phyloP scores from a whole-genome alignment of 441 rosid genomes.

The Syzygium syzygioides region DNA sequence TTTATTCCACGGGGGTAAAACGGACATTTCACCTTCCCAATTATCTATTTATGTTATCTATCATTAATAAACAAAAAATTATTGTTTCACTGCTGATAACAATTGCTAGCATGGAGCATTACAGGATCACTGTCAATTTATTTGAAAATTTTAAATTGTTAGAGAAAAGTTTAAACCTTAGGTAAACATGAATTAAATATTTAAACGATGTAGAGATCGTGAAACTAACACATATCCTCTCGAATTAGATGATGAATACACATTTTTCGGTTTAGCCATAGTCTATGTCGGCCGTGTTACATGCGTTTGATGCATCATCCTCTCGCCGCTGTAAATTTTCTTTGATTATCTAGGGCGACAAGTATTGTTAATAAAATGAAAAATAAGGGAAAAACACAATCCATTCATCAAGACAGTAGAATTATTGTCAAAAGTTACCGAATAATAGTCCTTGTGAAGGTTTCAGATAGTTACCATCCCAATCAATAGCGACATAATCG shows the following conservation, averaged over 20 bases:
- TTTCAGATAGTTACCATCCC: neutral
- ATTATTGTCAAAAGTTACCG: neutral
- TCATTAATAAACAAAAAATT: neutral
- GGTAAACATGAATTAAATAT: neutral
- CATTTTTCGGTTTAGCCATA: neutral
- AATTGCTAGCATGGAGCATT: neutral
- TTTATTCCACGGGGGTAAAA: neutral
- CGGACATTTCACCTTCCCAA: neutral
- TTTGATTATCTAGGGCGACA: neutral
- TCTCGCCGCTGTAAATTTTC: rapidly evolving
- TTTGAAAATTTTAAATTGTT: neutral
- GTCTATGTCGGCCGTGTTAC: neutral
- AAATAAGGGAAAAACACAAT: neutral
- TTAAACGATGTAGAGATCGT: neutral
- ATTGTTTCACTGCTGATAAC: neutral
- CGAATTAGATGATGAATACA: too few relatives aligned
- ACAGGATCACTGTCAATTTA: neutral
- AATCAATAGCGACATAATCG: neutral
- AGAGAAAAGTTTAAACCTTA: neutral
- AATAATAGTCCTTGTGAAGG: rapidly evolving
- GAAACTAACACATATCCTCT: neutral
- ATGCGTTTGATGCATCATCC: neutral
- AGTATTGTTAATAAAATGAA: neutral
- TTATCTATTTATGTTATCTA: neutral
- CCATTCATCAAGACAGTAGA: neutral